phyloP scores from a whole-genome alignment of 371 early-diverging fungal species.

The Mucor ambiguus region DNA sequence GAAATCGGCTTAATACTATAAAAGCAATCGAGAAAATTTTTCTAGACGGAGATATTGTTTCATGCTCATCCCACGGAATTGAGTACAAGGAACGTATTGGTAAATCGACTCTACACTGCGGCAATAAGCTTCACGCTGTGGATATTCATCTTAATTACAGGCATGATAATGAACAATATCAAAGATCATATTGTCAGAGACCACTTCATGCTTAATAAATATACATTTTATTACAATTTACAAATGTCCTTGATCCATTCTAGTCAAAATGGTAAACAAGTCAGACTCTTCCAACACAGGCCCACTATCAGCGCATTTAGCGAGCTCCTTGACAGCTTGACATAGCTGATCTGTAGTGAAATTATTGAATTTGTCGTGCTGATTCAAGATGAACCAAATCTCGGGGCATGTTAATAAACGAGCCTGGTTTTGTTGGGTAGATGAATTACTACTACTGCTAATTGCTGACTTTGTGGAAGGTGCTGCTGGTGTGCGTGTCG shows the following conservation, averaged over 20 bases:
- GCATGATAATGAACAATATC: too few species aligned
- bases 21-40: background rate
- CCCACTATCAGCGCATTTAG: constrained; percentile 57
- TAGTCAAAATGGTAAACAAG: constrained; percentile 19
- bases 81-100: too few species aligned
- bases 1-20: background rate
- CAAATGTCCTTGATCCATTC: constrained; percentile 26
- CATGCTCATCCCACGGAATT: background rate
- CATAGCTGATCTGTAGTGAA: constrained; percentile 45
- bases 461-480: background rate
- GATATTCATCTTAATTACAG: too few species aligned
- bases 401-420: constrained; percentile 38
- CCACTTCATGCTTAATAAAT: background rate
- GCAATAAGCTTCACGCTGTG: background rate
- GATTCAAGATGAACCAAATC: constrained; percentile 54
- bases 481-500: background rate
- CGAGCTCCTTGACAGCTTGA: constrained; percentile 48
- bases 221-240: background rate
- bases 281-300: constrained; percentile 53
- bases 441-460: background rate
- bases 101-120: background rate
- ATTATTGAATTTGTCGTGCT: constrained; percentile 53
- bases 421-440: background rate
- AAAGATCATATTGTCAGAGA: too few species aligned
- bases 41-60: background rate